These are phyloP conservation scores for Arachnomyces sp. DNA, from an alignment of 2,329 filamentous ascomycete species.

Conservation along the genomic window DNA sequence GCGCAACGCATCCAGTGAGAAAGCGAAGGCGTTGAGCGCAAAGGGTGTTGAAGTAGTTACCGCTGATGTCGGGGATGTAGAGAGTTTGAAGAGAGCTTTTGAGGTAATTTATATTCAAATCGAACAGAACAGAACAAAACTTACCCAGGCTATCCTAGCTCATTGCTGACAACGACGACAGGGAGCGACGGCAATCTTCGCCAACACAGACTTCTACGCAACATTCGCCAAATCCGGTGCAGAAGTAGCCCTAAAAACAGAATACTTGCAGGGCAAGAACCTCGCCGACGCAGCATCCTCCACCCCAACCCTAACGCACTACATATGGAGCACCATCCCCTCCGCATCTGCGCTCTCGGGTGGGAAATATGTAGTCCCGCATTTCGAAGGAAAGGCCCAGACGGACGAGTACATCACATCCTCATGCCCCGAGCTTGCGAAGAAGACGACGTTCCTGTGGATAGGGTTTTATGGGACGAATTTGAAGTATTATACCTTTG, in stretches of 20 bases:
- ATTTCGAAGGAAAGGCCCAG: conserved; percentile 37
- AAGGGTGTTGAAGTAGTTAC: conserved; percentile 19
- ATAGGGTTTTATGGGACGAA: no score
- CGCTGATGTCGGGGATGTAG: conserved; percentile 18
- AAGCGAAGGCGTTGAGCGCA: conserved; percentile 9
- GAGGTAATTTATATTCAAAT: no score
- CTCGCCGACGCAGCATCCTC: conserved; percentile 35
- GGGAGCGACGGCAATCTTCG: conserved; percentile 39
- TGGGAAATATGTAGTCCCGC: conserved; percentile 29
- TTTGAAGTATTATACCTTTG: no score
- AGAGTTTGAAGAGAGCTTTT: conserved; percentile 24
- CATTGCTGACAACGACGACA: no score
- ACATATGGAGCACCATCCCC: conserved; percentile 40
- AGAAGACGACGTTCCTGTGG: no score
- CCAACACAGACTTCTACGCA: conserved; percentile 37
- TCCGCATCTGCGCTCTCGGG: conserved; percentile 22
- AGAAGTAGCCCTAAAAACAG: conserved; percentile 28
- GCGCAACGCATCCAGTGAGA: conserved; percentile 11
- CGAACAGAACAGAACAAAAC: no score
- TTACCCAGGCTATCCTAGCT: no score
- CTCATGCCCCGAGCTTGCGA: no score
- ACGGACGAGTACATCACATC: conserved; percentile 32
- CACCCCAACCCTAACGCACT: conserved; percentile 34
- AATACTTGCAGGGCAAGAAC: conserved; percentile 34
- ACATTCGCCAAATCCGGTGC: conserved; percentile 20